phyloP scores from a whole-genome alignment of 2,329 filamentous ascomycete genomes.

The Colletotrichum sidae region DNA sequence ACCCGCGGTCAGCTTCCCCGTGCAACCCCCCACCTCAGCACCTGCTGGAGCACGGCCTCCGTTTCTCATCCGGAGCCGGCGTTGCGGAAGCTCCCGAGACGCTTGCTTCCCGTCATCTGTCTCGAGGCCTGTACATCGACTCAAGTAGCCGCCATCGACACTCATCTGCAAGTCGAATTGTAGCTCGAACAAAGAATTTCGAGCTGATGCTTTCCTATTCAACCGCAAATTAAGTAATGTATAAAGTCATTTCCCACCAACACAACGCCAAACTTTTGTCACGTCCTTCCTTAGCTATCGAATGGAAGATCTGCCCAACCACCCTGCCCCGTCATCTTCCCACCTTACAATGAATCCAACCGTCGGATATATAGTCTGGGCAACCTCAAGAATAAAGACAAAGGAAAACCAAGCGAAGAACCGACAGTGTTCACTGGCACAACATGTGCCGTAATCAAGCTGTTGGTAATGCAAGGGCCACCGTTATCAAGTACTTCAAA shows the following conservation, averaged over 20 bases:
- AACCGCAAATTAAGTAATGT: too few relatives aligned
- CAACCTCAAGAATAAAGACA: not conserved
- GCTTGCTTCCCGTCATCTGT: not conserved
- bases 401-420: constrained; percentile 1
- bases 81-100: not conserved
- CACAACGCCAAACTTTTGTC: constrained; percentile 10
- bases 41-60: not conserved
- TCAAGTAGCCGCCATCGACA: not conserved
- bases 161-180: too few relatives aligned
- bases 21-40: not conserved
- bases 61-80: constrained; percentile 20
- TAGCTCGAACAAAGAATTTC: too few relatives aligned
- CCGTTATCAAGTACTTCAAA: constrained; percentile 9
- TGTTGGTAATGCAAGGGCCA: constrained; percentile 7
- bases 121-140: not conserved
- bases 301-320: too few relatives aligned
- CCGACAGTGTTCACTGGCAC: not conserved
- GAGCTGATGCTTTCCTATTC: too few relatives aligned
- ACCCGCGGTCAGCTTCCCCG: constrained; percentile 9
- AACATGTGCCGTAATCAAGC: constrained; percentile 5
- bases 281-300: not conserved
- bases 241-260: too few relatives aligned
- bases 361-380: not conserved
- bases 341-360: not conserved
- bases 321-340: not conserved